phyloP scores from a whole-genome alignment of 441 rosid genomes.

The Euphorbia schlechtendalii region DNA sequence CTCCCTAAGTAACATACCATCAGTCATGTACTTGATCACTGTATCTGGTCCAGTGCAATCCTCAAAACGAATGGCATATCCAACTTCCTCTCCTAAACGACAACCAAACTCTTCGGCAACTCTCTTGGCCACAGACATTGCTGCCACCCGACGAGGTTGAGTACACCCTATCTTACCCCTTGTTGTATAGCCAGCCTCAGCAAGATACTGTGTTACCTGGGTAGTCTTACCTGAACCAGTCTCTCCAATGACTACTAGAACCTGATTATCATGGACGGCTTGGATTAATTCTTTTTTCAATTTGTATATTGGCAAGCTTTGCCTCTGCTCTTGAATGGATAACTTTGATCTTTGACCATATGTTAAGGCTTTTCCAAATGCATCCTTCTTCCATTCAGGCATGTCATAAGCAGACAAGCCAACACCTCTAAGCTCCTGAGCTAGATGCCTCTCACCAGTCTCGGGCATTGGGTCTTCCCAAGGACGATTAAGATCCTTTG shows the following conservation, averaged over 20 bases:
- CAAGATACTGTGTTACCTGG: conserved; percentile 79
- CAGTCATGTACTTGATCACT: conserved; percentile 88
- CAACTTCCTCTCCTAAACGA: conserved; percentile 80
- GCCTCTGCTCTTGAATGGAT: conserved; percentile 78
- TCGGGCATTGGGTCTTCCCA: conserved; percentile 95
- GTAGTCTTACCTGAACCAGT: conserved; percentile 89
- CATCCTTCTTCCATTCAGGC: conserved; percentile 95
- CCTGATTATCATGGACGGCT: conserved; percentile 85
- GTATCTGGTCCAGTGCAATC: conserved; percentile 91
- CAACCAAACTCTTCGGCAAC: conserved; percentile 89
- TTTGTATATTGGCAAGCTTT: conserved; percentile 80
- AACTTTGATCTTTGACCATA: conserved; percentile 80
- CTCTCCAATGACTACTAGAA: conserved; percentile 80
- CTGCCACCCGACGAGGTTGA: conserved; percentile 87
- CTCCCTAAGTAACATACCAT: conserved; percentile 84
- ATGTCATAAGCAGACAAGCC: conserved; percentile 77
- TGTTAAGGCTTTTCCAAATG: conserved; percentile 67
- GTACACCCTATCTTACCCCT: conserved; percentile 86
- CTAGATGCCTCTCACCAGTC: conserved; percentile 91
- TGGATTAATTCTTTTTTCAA: conserved; percentile 75
- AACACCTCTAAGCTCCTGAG: conserved; percentile 83
- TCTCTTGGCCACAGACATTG: conserved; percentile 86
- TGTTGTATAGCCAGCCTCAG: conserved; percentile 76
- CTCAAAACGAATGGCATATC: conserved; percentile 78
- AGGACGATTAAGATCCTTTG: conserved; percentile 84